Evolutionary conservation across 176 grass and related monocot species (phyloP).

Genomic region (Phragmites australis): DNA sequence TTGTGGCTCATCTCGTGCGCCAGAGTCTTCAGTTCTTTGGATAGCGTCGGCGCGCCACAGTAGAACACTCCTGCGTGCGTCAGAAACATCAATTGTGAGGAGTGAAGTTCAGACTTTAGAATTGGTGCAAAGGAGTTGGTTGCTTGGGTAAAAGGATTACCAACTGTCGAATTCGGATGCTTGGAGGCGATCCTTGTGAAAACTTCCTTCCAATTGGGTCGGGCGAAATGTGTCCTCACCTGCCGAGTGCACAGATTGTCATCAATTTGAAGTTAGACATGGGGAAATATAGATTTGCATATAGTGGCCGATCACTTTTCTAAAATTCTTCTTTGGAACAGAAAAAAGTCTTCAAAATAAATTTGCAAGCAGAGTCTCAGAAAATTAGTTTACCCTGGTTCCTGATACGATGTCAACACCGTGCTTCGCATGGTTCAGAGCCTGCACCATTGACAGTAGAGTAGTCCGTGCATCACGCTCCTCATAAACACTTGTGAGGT

Average conservation of each 20-base stretch:
- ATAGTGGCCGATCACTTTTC: too few species aligned
- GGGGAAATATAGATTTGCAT: neutral
- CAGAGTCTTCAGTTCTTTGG: constrained; percentile 82
- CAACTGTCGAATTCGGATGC: constrained; percentile 85
- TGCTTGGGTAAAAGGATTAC: constrained; percentile 43
- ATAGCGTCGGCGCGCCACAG: constrained; percentile 75
- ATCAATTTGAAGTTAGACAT: constrained; percentile 8
- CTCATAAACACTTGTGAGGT: constrained; percentile 97
- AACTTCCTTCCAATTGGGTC: constrained; percentile 96
- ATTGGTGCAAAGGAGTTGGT: neutral
- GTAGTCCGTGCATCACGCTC: constrained; percentile 96
- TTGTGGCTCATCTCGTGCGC: constrained; percentile 90
- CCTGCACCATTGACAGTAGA: constrained; percentile 95
- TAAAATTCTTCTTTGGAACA: neutral
- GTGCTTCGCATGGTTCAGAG: constrained; percentile 95
- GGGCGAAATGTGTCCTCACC: constrained; percentile 98
- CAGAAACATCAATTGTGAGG: constrained; percentile 26
- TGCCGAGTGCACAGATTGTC: constrained; percentile 16
- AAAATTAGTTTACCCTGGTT: constrained; percentile 66
- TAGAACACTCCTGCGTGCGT: constrained; percentile 79
- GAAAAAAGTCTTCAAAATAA: neutral
- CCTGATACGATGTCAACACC: constrained; percentile 93
- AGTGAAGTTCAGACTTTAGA: neutral
- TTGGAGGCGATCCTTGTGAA: constrained; percentile 81
- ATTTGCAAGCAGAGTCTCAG: neutral